These are phyloP conservation scores for Schwanniomyces polymorphus DNA, from an alignment of 805 yeast genomes.

Conservation along the genomic window DNA sequence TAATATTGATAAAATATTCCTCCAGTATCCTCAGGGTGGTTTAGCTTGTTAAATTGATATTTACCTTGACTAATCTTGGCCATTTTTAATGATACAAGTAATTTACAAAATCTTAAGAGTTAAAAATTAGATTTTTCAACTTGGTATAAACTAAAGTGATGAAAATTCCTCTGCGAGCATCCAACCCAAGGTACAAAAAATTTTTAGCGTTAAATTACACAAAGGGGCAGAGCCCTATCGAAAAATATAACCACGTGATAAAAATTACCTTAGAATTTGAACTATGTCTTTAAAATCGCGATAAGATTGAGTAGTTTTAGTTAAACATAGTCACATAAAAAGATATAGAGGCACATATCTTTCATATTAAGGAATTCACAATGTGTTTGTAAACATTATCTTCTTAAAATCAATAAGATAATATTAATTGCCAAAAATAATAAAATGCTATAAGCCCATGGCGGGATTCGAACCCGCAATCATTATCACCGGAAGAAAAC, in stretches of 20 bases:
- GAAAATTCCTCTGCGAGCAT: constrained; percentile 11
- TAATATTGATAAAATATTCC: not conserved
- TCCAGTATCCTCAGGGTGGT: not conserved
- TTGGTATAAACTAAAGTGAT: constrained; percentile 3
- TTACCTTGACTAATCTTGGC: constrained; percentile 67
- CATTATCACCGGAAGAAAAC: constrained; percentile 69
- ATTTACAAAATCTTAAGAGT: constrained; percentile 6
- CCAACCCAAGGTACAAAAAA: constrained; percentile 7
- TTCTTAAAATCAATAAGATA: too few species aligned
- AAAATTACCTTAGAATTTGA: too few species aligned
- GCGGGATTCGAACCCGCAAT: constrained; percentile 83
- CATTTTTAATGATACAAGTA: constrained; percentile 36
- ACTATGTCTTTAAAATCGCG: too few species aligned
- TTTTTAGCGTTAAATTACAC: constrained; percentile 1
- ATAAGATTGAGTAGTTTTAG: not conserved
- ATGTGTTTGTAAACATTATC: too few species aligned
- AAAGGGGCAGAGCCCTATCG: constrained; percentile 8
- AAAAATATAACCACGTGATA: not conserved
- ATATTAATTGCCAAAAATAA: too few species aligned
- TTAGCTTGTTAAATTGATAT: constrained; percentile 14
- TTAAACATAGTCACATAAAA: not conserved
- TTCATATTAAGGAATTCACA: too few species aligned
- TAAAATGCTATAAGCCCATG: constrained; percentile 44
- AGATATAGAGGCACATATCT: too few species aligned
- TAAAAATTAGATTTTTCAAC: constrained; percentile 5